These are phyloP conservation scores for Porphyra umbilicalis DNA, from an alignment of 31 red algal species.

Conservation along the genomic window DNA sequence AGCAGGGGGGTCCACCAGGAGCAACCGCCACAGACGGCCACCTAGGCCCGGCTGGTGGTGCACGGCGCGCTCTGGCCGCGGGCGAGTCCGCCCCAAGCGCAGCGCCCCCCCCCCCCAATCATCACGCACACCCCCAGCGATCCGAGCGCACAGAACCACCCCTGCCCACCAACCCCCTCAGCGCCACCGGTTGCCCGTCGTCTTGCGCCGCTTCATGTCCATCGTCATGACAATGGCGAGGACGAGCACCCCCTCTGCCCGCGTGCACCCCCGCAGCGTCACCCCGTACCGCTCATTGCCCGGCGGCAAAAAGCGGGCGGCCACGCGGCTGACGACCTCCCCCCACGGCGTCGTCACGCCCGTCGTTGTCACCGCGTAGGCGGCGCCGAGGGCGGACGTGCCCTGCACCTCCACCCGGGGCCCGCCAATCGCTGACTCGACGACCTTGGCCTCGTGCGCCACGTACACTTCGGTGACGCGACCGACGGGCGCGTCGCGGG, in stretches of 20 bases:
- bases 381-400: conserved; percentile 14
- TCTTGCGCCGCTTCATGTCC: conserved; percentile 54
- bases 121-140: too few relatives aligned
- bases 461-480: not conserved
- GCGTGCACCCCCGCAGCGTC: conserved; percentile 14
- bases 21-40: too few relatives aligned
- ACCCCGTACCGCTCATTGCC: conserved; percentile 23
- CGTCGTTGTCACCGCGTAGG: conserved; percentile 19
- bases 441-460: too few relatives aligned
- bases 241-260: conserved; percentile 33
- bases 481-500: not conserved
- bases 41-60: too few relatives aligned
- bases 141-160: too few relatives aligned
- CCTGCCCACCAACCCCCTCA: too few relatives aligned
- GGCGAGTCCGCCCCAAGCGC: too few relatives aligned
- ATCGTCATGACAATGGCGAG: conserved; percentile 27
- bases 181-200: conserved; percentile 6
- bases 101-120: too few relatives aligned
- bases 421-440: too few relatives aligned
- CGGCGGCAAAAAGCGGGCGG: conserved; percentile 18
- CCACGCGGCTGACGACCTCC: conserved; percentile 3
- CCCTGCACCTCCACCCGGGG: conserved; percentile 33
- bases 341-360: conserved; percentile 14
- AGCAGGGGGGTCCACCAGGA: too few relatives aligned
- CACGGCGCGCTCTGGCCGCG: too few relatives aligned